Evolutionary conservation across 371 early-diverging fungal species (phyloP), one percentile per base, ranked within the genome.

Genomic region (Zychaea mexicana): DNA sequence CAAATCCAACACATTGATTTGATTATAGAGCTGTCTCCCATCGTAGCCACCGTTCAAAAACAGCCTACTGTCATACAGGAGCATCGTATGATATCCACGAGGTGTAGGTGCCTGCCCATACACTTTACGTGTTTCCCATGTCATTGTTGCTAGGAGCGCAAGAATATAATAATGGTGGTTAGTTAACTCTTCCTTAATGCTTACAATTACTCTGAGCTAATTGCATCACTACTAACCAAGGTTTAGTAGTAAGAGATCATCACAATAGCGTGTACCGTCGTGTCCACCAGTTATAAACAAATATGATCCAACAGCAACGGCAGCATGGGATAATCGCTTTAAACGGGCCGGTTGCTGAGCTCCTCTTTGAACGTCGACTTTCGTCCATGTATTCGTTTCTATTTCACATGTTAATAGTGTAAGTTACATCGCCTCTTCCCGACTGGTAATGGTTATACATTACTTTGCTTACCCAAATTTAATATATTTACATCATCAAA

Each of bases 81-180:
- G 76, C 12, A 87, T 79, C 7, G 95, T 86, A 71, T 94, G 95
- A 72, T 96, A 96, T n/a, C 95, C 96, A 56, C 96, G 80, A n/a
- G 84, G 83, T 38, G 76, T 62, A 30, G 92, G 96, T 19, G 83
- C 82, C 60, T 77, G 69, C 8, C 95, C 95, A 62, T 84, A 89
- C 10, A 90, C 85, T 47, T 67, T 82, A 19, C 90, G 82, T 15
- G 84, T 79, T 70, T 94, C 93, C 94, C 93, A 95, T 32, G 76
- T 72, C 87, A 92, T 87, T 49, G 89, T 89, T 12, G 90, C 89
- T 85, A 33, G n/a, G n/a, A n/a, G n/a, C n/a, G n/a, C n/a, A n/a
- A n/a, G n/a, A n/a, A n/a, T n/a, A n/a, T n/a, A n/a, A n/a, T n/a
- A n/a, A n/a, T n/a, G n/a, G n/a, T n/a, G n/a, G n/a, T n/a, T n/a